These are phyloP conservation scores for Sordariomycetes sp. DNA, from an alignment of 2,329 filamentous ascomycete species.

Conservation along the genomic window DNA sequence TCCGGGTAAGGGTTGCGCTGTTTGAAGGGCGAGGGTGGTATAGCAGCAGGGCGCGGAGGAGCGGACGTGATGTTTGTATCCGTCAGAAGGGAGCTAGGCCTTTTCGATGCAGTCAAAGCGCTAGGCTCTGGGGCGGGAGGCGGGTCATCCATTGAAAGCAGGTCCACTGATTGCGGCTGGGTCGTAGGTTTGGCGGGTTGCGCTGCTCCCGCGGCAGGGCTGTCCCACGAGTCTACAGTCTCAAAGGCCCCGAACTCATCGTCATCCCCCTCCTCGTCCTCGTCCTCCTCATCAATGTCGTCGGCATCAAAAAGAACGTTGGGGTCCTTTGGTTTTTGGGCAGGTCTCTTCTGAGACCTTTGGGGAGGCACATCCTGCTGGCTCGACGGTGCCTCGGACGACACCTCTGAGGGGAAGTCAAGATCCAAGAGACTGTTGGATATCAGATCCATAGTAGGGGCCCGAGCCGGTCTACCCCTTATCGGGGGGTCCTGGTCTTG, in stretches of 20 bases:
- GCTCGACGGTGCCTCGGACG: not conserved
- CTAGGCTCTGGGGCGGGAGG: not conserved
- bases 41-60: constrained; percentile 30
- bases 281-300: constrained; percentile 23
- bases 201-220: constrained; percentile 9
- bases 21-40: constrained; percentile 41
- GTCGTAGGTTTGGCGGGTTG: not conserved
- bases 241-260: constrained; percentile 47
- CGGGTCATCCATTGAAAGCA: constrained; percentile 26
- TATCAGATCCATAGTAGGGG: constrained; percentile 41
- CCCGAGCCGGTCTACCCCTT: constrained; percentile 22
- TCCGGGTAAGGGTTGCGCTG: constrained; percentile 42
- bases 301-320: constrained; percentile 59
- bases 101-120: constrained; percentile 9
- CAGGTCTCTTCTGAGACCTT: not conserved
- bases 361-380: constrained; percentile 3
- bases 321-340: constrained; percentile 20
- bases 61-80: constrained; percentile 14
- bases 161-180: constrained; percentile 21
- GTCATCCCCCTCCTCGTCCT: constrained; percentile 22
- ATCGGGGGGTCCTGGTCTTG: constrained; percentile 5
- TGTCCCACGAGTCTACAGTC: constrained; percentile 16
- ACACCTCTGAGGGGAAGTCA: not conserved
- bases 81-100: constrained; percentile 20
- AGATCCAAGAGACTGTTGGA: constrained; percentile 39